Evolutionary conservation across 1,284 basidiomycete genomes (phyloP), one percentile per base, ranked within the genome.

Genomic region (Rhodofomes roseus): DNA sequence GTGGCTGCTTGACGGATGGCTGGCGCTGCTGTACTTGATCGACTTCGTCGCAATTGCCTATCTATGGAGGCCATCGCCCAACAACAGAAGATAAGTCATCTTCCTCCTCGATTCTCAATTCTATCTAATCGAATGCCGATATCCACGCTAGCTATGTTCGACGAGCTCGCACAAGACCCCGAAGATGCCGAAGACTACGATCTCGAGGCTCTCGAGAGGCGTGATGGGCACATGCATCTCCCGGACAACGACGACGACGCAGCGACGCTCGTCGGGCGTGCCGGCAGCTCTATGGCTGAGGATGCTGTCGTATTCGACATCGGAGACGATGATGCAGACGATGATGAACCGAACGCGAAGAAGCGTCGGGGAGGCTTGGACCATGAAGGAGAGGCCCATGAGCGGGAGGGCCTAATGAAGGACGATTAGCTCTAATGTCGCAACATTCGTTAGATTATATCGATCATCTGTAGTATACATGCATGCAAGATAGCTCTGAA

Each of bases 1-100:
- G 97, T 94, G 95, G 85, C 78, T 99, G 16, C 82, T 99, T 46
- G 97, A 99, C 68, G 97, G 95, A n/a, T 98, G 94, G 82, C 82
- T 98, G 31, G 86, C 91, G 1, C 78, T 95, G 31, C 85, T 97
- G 37, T 97, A 95, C 72, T 83, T 95, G 54, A 75, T 81, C 36
- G 87, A 90, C 50, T 98, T 99, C 73, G 76, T 80, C 51, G 79
- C 85, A 9, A 94, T 98, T 63, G 87, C 92, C 2, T 98, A 87
- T 77, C 80, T 98, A 29, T 99, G 97, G 96, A 82, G 95, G 44
- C 96, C 96, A 59, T 93, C 95, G 2, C 86, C 85, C 41, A 88
- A 95, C 75, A 99, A 99, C 77, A 83, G 93, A 77, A 91, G 93
- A 83, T 91, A 87, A 77, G 86, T 84, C 16, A 36, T 5, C 41